A percentile compares a stretch with the other conserved stretches of the same genome.
phyloP scores from a whole-genome alignment of 805 yeast genomes.

The Wickerhamomyces canadensis region DNA sequence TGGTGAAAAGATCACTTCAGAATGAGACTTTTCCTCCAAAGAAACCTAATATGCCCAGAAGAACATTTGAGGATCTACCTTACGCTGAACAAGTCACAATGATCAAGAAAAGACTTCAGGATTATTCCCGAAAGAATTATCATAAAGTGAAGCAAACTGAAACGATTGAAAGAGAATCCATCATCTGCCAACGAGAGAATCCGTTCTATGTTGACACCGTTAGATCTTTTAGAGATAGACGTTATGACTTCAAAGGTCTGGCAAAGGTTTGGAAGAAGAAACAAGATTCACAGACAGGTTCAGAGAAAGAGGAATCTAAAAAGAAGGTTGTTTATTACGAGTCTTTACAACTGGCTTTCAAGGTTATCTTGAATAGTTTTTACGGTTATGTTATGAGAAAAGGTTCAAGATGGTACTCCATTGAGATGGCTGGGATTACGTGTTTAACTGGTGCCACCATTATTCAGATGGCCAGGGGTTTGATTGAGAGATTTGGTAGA shows the following conservation, averaged over 20 bases:
- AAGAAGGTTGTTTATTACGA: constrained; percentile 93
- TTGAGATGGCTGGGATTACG: constrained; percentile 99
- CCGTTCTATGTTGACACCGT: constrained; percentile 97
- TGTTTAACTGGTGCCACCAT: constrained; percentile 97
- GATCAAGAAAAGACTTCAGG: constrained; percentile 73
- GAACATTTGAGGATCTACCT: constrained; percentile 71
- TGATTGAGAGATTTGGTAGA: constrained; percentile 90
- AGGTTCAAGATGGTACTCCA: constrained; percentile 98
- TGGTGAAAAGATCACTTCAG: constrained; percentile 80
- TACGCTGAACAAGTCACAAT: constrained; percentile 71
- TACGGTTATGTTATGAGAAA: constrained; percentile 99
- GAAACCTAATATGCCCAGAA: constrained; percentile 47
- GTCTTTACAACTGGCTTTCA: constrained; percentile 93
- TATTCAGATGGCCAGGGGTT: constrained; percentile 90
- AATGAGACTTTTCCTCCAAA: constrained; percentile 70
- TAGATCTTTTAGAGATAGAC: constrained; percentile 87
- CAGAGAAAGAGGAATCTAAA: constrained; percentile 81
- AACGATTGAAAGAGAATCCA: constrained; percentile 83
- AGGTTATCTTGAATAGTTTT: constrained; percentile 92
- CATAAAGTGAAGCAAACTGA: constrained; percentile 77
- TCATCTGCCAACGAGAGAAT: constrained; percentile 94
- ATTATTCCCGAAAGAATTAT: constrained; percentile 80
- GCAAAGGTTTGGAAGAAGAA: constrained; percentile 95
- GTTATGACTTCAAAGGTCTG: constrained; percentile 90
- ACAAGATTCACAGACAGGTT: constrained; percentile 43